Base-by-base conservation (phyloP, 495 filamentous ascomycete species). In the Cercophora newfieldiana region DNA sequence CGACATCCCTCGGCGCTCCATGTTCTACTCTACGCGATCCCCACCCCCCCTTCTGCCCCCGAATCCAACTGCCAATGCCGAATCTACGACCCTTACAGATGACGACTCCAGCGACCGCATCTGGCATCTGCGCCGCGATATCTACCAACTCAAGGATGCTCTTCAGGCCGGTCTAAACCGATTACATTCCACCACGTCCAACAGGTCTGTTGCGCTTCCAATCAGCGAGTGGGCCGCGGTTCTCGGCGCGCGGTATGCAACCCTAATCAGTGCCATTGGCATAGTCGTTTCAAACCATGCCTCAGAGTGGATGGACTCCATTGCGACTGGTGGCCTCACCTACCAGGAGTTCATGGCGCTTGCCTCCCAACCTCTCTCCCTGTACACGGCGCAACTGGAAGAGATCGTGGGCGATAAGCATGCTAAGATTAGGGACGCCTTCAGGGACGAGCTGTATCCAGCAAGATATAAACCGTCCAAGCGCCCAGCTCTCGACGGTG, bases 141-240 rank as follows among this genome's bases (percentile, higher is more conserved):
- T 72, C 18, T 70, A 69, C 44, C 51, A 44, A 1, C 66, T 74
- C 37, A 59, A 68, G 61, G 68, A 74, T 28, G 54, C 66, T 22
- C 49, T 74, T 1, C 59, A 54, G 50, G 25, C 30, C 22, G 47
- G 50, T 3, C 50, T 65, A 0, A 33, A 58, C 7, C 28, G 44
- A 18, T 51, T 70, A 3, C n/a, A n/a, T 18, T 29, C 3, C 3
- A 29, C 54, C 25, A n/a, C 26, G 12, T 29, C 28, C 16, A 30
- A n/a, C 30, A 16, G 16, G 57, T 3, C 10, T 29, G 22, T 49
- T 21, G 3, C 31, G 30, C 48, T 48, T 69, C 18, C 54, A 47
- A 0, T 60, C 6, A 30, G 16, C 6, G 22, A 26, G 26, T 64
- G 25, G 25, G 37, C 37, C 22, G 30, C 48, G 7, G 61, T 28